Base-by-base conservation (phyloP, 192 early-diverging fungal genomes). In the Coemansia sp. region DNA sequence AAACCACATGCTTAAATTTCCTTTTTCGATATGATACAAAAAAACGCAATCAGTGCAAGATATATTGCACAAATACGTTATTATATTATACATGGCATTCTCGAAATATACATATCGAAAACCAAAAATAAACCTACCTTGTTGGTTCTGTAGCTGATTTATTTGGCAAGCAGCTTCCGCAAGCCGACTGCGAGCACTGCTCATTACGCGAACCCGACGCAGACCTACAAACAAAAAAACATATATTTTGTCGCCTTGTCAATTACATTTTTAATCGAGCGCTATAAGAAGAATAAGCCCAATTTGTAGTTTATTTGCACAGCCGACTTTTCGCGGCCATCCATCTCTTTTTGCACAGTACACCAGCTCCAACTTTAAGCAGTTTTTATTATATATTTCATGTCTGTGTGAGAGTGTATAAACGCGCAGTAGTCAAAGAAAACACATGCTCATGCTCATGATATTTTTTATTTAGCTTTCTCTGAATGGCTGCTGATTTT, bases 191-290 rank as follows among this genome's bases (percentile, higher is more conserved):
- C 57, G 55, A 34, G 61, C 42, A 17, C 33, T 38, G 50, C 48
- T 65, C 45, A 66, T 48, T 59, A 69, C 60, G 52, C 66, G 67
- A 17, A 52, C 73, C 22, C 60, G 49, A 33, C 48, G 60, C 57
- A 75, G 32, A 20, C 67, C 73, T 75, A 75, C 63, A 63, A 55
- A 55, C 14, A 36, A 50, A 59, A 25, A 54, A 45, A 14, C 42
- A 45, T 45, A 14, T 45, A 3, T 45, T 45, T 45, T 14, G 12
- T 45, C 12, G 16, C 8, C 42, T 45, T 45, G 42, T 14, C 16
- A 45, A 14, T 45, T 14, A 11, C 42, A 14, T n/a, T 45, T 45
- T 45, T 45, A 45, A 45, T 2, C 42, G 2, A 45, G 12, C 16
- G 42, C 42, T 45, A 45, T 7, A 45, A 2, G 8, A 45, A 45